Evolutionary conservation across 257 asterid genomes (phyloP).

Genomic region (Jaltomata sinuosa): DNA sequence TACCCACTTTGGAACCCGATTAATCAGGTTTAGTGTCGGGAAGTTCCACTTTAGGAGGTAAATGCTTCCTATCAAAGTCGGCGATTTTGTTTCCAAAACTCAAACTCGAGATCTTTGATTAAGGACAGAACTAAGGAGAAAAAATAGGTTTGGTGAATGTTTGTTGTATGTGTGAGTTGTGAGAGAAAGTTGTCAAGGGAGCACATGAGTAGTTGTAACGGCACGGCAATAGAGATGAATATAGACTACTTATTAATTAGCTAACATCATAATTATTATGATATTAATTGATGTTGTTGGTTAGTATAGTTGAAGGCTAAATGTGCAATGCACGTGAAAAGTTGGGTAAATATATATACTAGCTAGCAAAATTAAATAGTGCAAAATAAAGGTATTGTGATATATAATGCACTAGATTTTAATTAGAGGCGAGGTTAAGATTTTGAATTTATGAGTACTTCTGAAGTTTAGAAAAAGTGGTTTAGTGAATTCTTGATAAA

Average conservation of each 20-base stretch:
- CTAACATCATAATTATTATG: slow-evolving; percentile 6
- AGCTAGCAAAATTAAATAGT: neutral
- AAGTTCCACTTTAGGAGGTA: neutral
- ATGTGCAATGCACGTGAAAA: slow-evolving; percentile 44
- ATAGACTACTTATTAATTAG: slow-evolving; percentile 10
- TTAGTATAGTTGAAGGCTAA: slow-evolving; percentile 13
- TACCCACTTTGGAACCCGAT: neutral
- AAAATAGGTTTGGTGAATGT: neutral
- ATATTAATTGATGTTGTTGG: slow-evolving; percentile 18
- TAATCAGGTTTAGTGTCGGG: neutral
- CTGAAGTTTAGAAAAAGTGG: too few relatives aligned
- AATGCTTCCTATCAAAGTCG: rapidly evolving
- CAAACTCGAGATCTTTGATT: neutral
- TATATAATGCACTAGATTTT: neutral
- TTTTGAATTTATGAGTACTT: neutral
- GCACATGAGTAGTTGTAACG: slow-evolving; percentile 56
- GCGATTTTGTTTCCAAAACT: neutral
- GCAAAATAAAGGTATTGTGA: neutral
- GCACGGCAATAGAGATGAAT: slow-evolving; percentile 42
- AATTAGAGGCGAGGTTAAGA: neutral
- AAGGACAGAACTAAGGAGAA: neutral
- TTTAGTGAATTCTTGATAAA: too few relatives aligned
- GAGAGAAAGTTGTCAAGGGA: slow-evolving; percentile 2
- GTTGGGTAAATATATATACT: slow-evolving; percentile 1
- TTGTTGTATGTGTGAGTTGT: neutral